Evolutionary conservation across 1,284 basidiomycete species (phyloP).

Genomic region (Cryptococcus neoformans): DNA sequence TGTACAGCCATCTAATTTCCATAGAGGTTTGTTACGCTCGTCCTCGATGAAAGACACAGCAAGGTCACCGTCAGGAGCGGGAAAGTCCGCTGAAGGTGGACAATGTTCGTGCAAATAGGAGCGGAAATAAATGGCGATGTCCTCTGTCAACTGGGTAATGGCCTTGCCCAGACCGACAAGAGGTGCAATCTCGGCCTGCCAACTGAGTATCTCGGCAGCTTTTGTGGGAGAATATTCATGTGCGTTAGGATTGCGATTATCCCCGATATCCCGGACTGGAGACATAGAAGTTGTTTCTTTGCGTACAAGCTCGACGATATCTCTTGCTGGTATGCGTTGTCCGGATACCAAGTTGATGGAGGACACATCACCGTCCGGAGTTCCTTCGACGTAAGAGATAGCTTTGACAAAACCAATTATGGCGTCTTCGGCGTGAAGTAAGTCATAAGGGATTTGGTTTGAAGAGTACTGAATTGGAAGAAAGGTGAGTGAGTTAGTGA

Average conservation of each 20-base stretch:
- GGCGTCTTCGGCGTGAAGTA: slow-evolving; percentile 43
- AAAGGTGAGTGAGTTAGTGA: slow-evolving; percentile 39
- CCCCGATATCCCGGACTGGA: slow-evolving; percentile 39
- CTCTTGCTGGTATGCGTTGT: slow-evolving; percentile 23
- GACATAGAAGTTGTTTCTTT: slow-evolving; percentile 31
- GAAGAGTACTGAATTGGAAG: slow-evolving; percentile 43
- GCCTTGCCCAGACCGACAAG: slow-evolving; percentile 26
- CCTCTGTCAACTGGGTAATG: slow-evolving; percentile 20
- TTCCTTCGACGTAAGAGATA: slow-evolving; percentile 2
- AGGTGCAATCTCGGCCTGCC: slow-evolving; percentile 24
- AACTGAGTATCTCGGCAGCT: slow-evolving; percentile 21
- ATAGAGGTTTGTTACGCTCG: slow-evolving; percentile 35
- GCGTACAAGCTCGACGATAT: slow-evolving; percentile 39
- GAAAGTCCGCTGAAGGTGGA: slow-evolving; percentile 20
- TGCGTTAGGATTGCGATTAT: slow-evolving; percentile 9
- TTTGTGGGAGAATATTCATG: slow-evolving; percentile 15
- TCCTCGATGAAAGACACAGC: slow-evolving; percentile 21
- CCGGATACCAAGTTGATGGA: slow-evolving; percentile 41
- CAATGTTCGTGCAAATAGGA: slow-evolving; percentile 33
- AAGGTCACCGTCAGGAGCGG: slow-evolving; percentile 1
- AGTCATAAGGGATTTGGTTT: slow-evolving; percentile 28
- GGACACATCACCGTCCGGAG: background rate
- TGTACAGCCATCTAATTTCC: slow-evolving; percentile 39
- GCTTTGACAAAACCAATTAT: slow-evolving; percentile 28
- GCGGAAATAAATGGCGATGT: slow-evolving; percentile 25